Base-by-base conservation (phyloP, 768 basidiomycete genomes). In the Lyophyllum decastes region DNA sequence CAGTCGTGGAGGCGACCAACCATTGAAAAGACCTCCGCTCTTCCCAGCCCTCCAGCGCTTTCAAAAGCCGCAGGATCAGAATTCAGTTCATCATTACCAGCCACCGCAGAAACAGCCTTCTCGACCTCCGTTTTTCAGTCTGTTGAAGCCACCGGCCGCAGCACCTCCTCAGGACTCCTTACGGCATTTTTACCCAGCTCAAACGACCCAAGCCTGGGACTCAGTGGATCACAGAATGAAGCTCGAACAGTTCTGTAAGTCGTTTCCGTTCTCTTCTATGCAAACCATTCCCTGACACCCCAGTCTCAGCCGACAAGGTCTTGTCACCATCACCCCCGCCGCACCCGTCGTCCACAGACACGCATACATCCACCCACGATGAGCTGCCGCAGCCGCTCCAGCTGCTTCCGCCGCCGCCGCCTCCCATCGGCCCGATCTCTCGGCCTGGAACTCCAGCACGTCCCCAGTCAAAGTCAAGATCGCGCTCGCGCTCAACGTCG, bases 361-460 rank as follows among this genome's bases (percentile, higher is more conserved):
- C 22, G 45, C 61, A 61, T 51, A 56, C 52, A 61, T 21, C 59
- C 46, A 51, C 41, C 22, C 22, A 53, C 2, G 8, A 46, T 35
- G 14, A 14, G 8, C 46, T 27, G 11, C 35, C 49, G 3, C 52
- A 49, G n/a, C 56, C 56, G 10, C 30, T 25, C 17, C 61, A 64
- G 25, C 60, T 62, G 49, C 54, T 55, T 11, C 63, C 61, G 9
- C 61, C 61, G 5, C 63, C 58, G n/a, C 47, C 43, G 14, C 58
- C 63, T 24, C 58, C 58, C 0, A 21, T 52, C 21, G 55, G 30
- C 16, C 61, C 61, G 7, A 59, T 57, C 11, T 61, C 63, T 25
- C 55, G 61, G 8, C 54, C 63, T 11, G 30, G 55, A 9, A 6
- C 12, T 55, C 60, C 3, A 46, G 50, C 9, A 2, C 35, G 35